These are phyloP conservation scores for Microdochium nivale DNA, from an alignment of 2,329 filamentous ascomycete species.

Conservation along the genomic window DNA sequence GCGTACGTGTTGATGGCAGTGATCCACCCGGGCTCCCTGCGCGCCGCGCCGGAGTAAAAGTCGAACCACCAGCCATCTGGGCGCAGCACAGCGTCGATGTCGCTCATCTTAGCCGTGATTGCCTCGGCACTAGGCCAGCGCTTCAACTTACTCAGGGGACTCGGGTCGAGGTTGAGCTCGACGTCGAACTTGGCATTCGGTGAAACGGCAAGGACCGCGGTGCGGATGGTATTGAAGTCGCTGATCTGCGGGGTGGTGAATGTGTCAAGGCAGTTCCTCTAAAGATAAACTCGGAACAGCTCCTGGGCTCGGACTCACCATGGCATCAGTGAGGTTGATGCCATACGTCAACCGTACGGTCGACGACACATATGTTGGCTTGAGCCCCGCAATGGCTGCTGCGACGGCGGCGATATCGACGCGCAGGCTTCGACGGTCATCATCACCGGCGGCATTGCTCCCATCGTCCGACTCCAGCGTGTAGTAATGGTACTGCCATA, in stretches of 20 bases:
- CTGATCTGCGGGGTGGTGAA: not conserved
- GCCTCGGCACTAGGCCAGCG: not conserved
- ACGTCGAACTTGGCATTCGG: not conserved
- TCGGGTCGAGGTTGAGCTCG: not conserved
- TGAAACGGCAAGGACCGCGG: not conserved
- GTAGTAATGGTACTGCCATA: not conserved
- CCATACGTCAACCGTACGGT: not conserved
- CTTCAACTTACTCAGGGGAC: too few species aligned
- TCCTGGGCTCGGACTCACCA: not conserved
- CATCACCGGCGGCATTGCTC: not conserved
- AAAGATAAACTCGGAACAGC: too few species aligned
- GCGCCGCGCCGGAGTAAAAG: not conserved
- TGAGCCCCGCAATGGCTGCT: not conserved
- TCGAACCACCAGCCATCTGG: not conserved
- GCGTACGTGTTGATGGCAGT: not conserved
- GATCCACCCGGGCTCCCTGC: not conserved
- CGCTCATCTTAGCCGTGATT: not conserved
- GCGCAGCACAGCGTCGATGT: not conserved
- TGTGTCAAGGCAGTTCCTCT: too few species aligned
- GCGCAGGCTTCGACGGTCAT: not conserved
- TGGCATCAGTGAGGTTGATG: not conserved
- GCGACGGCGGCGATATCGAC: not conserved
- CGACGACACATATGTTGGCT: not conserved
- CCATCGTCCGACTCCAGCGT: not conserved
- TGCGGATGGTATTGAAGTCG: not conserved